Evolutionary conservation across 345 rosid genomes (phyloP).

Genomic region (Citrus reticulata): DNA sequence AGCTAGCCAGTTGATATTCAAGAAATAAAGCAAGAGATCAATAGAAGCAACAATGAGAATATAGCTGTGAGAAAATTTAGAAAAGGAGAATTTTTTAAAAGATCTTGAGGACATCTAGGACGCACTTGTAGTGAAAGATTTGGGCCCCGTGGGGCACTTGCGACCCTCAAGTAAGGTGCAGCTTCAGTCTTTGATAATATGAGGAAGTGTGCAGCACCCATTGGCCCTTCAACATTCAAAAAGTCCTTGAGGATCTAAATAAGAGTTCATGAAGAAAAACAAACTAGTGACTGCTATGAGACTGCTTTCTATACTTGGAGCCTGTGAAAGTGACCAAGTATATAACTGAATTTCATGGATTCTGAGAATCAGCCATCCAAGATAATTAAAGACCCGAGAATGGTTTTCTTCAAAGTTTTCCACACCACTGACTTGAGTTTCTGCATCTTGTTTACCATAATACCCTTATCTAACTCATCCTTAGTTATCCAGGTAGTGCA

Average conservation of each 20-base stretch:
- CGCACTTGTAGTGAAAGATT: fast-evolving
- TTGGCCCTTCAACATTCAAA: conserved; percentile 85
- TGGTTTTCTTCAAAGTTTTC: not conserved
- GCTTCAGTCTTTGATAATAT: too few species aligned
- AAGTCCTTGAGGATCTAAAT: conserved; percentile 35
- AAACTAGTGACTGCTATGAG: not conserved
- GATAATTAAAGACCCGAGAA: not conserved
- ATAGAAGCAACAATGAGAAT: not conserved
- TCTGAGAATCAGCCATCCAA: not conserved
- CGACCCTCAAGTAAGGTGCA: too few species aligned
- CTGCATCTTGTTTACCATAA: too few species aligned
- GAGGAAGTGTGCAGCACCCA: conserved; percentile 68
- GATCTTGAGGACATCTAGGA: too few species aligned
- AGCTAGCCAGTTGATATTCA: not conserved
- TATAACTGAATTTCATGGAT: not conserved
- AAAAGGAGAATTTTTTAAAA: too few species aligned
- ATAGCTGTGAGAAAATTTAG: too few species aligned
- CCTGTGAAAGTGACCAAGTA: not conserved
- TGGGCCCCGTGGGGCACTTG: too few species aligned
- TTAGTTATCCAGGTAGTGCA: too few species aligned
- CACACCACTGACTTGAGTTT: not conserved
- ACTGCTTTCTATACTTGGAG: not conserved
- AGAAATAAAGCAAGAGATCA: not conserved
- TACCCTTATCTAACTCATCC: too few species aligned
- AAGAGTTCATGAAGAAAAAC: too few species aligned